Conservation (phyloP, 2,329 filamentous ascomycete species). For the Diaporthe ilicicola region DNA sequence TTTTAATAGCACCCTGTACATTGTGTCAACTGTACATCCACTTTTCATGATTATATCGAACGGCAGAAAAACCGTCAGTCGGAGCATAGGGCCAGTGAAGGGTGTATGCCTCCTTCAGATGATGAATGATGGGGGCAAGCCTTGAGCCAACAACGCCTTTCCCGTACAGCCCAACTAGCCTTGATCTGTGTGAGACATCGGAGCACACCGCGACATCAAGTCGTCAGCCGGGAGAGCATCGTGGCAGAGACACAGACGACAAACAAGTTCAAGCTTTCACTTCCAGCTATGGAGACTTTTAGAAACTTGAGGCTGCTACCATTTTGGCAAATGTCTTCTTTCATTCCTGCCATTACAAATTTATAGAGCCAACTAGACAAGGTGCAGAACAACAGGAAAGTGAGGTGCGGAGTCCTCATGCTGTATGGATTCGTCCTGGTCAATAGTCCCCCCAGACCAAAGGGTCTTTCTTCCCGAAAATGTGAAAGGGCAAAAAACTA, state of each 20-base stretch:
- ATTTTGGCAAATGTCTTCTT: background rate
- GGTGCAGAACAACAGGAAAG: conserved; percentile 11
- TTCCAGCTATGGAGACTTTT: background rate
- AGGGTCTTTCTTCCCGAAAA: background rate
- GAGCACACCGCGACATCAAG: background rate
- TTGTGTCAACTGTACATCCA: no score
- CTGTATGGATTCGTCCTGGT: background rate
- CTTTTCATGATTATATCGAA: no score
- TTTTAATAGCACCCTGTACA: no score
- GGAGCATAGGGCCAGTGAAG: no score
- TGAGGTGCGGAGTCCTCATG: conserved; percentile 3
- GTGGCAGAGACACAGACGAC: background rate
- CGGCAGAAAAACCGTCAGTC: no score
- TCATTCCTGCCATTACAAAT: conserved; percentile 27
- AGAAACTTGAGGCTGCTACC: background rate
- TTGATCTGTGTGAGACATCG: background rate
- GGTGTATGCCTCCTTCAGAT: no score
- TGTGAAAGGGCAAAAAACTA: conserved; percentile 5
- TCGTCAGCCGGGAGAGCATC: background rate
- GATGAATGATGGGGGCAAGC: background rate
- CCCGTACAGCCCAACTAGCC: no score
- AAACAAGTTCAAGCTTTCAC: background rate
- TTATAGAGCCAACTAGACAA: conserved; percentile 25
- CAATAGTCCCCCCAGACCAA: background rate
- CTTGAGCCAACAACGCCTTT: background rate